Evolutionary conservation across 1,139 yeast species (phyloP).

Genomic region (Taphrina communis): DNA sequence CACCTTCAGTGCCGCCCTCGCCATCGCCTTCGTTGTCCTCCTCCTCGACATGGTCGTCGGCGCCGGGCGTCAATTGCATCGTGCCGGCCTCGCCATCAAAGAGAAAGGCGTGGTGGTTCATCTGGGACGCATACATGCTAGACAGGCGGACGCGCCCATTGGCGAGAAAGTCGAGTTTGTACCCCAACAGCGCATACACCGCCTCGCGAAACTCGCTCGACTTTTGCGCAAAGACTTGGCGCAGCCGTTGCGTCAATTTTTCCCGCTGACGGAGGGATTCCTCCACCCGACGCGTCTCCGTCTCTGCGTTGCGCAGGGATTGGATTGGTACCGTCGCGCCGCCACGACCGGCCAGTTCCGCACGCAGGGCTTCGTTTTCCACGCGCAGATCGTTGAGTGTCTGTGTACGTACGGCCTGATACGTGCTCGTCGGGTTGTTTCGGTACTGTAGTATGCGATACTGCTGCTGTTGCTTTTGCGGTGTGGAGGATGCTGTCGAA

Average conservation of each 20-base stretch:
- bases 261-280: slow-evolving; percentile 59
- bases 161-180: slow-evolving; percentile 71
- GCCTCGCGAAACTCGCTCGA: slow-evolving; percentile 75
- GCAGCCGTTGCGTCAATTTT: slow-evolving; percentile 66
- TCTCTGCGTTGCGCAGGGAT: slow-evolving; percentile 67
- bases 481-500: slow-evolving; percentile 49
- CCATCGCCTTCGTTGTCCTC: too few relatives aligned
- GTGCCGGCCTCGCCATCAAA: slow-evolving; percentile 52
- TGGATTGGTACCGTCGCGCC: slow-evolving; percentile 61
- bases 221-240: slow-evolving; percentile 62
- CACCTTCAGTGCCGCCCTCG: slow-evolving; percentile 45
- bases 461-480: slow-evolving; percentile 52
- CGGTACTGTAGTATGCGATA: slow-evolving; percentile 66
- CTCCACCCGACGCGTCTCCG: slow-evolving; percentile 62
- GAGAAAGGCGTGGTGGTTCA: slow-evolving; percentile 52
- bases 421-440: slow-evolving; percentile 69
- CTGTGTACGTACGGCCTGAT: slow-evolving; percentile 66
- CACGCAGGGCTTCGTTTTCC: slow-evolving; percentile 67
- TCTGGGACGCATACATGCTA: slow-evolving; percentile 58
- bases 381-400: slow-evolving; percentile 60
- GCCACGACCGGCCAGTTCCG: slow-evolving; percentile 47
- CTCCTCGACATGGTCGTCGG: too few relatives aligned
- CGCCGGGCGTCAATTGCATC: slow-evolving; percentile 49
- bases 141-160: slow-evolving; percentile 70
- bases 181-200: slow-evolving; percentile 74